Base-by-base conservation (phyloP, 148 eudicot species). In the Nepenthes mirabilis region DNA sequence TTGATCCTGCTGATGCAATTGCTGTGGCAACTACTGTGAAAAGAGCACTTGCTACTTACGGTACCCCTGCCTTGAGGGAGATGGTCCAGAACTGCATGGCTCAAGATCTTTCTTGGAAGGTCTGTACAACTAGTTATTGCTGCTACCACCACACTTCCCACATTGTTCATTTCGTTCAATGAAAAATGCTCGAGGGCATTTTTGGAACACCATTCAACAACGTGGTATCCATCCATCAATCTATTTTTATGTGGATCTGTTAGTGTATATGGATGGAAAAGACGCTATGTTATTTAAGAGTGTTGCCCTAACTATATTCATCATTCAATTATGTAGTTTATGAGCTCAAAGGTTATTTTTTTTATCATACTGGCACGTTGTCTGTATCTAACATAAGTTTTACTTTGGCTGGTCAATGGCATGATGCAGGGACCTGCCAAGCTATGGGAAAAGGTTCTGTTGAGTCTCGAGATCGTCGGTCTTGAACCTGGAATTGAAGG, bases 71-170 rank as follows among this genome's bases (percentile, higher is more conserved):
- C 47, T 62, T 77, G 52, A 45, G 63, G n/a, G 85, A 93, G 69
- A 86, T 93, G 82, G 80, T 93, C 49, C 74, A 74, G 58, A 88
- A 88, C 67, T 79, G 95, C 80, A 93, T 88, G 98, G 86, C 86
- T 57, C 85, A 79, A 72, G 96, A 93, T 58, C 79, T 88, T 52
- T 93, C 98, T 34, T 93, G 98, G 98, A 93, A 88, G 98, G 98
- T 91, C 35, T 59, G 70, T 65, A 8, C 33, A 34, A 33, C 9
- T 51, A 37, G 33, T 2, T 12, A 51, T 3, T n/a, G 14, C 40
- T 34, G 23, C 23, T 23, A 23, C 23, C 23, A 23, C 23, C 23
- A 23, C 23, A 23, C 23, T 23, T 23, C 23, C 23, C 23, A 23
- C 23, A 0, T 23, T 23, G 23, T 23, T 23, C 23, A 23, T 23